Evolutionary conservation across 1,139 yeast genomes (phyloP).

Genomic region (Suhomyces wounanorum): DNA sequence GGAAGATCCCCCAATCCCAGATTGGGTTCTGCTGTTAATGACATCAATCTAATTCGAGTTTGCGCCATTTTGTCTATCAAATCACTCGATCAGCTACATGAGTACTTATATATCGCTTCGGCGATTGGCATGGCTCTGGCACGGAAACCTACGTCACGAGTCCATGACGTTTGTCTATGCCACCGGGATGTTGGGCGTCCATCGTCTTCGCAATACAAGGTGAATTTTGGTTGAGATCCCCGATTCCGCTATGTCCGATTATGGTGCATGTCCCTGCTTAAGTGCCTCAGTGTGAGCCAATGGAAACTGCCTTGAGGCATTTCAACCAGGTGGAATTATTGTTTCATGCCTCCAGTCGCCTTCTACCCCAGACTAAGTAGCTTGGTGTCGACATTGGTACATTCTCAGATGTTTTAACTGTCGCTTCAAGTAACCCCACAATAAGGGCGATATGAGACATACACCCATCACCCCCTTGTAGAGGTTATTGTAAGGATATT

Average conservation of each 20-base stretch:
- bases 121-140: neutral
- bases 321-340: neutral
- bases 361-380: neutral
- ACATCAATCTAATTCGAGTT: slow-evolving; percentile 3
- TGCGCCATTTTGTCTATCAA: slow-evolving; percentile 2
- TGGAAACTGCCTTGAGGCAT: neutral
- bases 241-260: slow-evolving; percentile 1
- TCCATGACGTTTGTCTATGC: neutral
- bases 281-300: neutral
- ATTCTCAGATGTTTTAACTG: neutral
- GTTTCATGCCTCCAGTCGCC: neutral
- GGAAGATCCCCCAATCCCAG: neutral
- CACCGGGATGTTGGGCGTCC: slow-evolving; percentile 1
- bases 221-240: neutral
- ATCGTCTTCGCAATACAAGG: neutral
- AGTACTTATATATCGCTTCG: neutral
- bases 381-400: neutral
- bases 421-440: neutral
- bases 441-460: neutral
- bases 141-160: neutral
- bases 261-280: neutral
- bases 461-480: neutral
- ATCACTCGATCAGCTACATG: neutral
- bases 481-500: neutral
- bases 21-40: slow-evolving; percentile 2